These are phyloP conservation scores for Clavaria fumosa DNA, from an alignment of 768 basidiomycete species.

Conservation along the genomic window DNA sequence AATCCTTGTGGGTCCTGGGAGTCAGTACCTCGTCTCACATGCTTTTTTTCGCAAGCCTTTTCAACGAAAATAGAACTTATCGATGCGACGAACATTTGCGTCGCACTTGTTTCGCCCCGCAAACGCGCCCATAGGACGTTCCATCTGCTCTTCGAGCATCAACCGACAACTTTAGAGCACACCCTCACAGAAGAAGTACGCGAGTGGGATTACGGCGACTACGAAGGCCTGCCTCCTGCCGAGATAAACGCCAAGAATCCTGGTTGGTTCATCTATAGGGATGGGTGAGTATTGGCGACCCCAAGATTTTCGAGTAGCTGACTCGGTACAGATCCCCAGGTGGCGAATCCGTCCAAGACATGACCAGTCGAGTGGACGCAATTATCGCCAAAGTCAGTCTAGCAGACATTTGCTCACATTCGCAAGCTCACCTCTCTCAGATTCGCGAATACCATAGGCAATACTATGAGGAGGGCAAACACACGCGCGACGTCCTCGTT, in stretches of 20 bases:
- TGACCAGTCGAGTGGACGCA: conserved; percentile 63
- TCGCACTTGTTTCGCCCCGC: conserved; percentile 76
- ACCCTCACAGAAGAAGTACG: conserved; percentile 47
- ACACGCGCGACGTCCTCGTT: conserved; percentile 69
- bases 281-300: conserved; percentile 38
- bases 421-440: conserved; percentile 19
- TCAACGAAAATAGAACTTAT: conserved; percentile 37
- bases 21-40: conserved; percentile 29
- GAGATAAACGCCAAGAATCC: conserved; percentile 53
- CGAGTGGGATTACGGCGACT: conserved; percentile 90
- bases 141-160: conserved; percentile 51
- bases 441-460: conserved; percentile 57
- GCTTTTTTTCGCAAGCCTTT: conserved; percentile 2
- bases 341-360: conserved; percentile 72
- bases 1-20: conserved; percentile 58
- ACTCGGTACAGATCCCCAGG: conserved; percentile 51
- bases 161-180: conserved; percentile 31
- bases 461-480: conserved; percentile 51
- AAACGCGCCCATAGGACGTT: conserved; percentile 76
- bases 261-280: conserved; percentile 72
- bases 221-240: conserved; percentile 68
- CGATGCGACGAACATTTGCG: conserved; percentile 63
- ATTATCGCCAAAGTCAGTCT: conserved; percentile 51
- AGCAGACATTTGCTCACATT: neutral
- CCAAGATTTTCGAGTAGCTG: conserved; percentile 5